Base-by-base conservation (phyloP, 352 stramenopile genomes). In the Plasmopara viticola region DNA sequence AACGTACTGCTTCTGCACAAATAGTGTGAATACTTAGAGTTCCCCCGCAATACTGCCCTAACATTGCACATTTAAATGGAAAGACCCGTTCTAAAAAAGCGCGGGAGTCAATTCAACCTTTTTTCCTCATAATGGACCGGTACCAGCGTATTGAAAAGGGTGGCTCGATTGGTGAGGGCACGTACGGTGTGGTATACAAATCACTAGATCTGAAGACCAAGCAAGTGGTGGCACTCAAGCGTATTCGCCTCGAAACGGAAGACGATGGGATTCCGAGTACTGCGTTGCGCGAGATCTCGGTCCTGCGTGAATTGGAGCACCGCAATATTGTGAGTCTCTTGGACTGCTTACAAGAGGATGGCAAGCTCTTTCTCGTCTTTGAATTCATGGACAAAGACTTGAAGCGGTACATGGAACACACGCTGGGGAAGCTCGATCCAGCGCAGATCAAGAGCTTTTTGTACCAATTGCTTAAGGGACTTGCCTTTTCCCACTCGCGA, bases 351-450 rank as follows among this genome's bases (percentile, higher is more conserved):
- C 94, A 98, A 74, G 90, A 93, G 46, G 80, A 95, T 25, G 87
- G 89, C 44, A 97, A 97, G 60, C 89, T 99, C 30, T 99, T 98
- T 66, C 82, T 99, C 30, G 95, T 99, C 5, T 99, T 99, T 64
- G 97, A 99, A 84, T 99, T 99, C 60, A 94, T 99, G 53, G 96
- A 99, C 66, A 91, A 96, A 43, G 96, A 99, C 68, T 78, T 99
- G 25, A 99, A 99, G 72, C 84, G 79, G 20, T 95, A 86, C 68
- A 97, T 98, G 87, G 94, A 98, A 72, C 74, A 88, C 57, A 88
- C 81, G 30, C 64, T 90, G 13, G 77, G 77, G 25, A 73, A 62
- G 34, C 58, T 93, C 15, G 79, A 90, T 38, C 55, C 61, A 0
- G 40, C 59, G 20, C 69, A 86, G 31, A 74, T 87, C 59, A 93